phyloP scores from a whole-genome alignment of 768 basidiomycete genomes.

The Suillus americanus region DNA sequence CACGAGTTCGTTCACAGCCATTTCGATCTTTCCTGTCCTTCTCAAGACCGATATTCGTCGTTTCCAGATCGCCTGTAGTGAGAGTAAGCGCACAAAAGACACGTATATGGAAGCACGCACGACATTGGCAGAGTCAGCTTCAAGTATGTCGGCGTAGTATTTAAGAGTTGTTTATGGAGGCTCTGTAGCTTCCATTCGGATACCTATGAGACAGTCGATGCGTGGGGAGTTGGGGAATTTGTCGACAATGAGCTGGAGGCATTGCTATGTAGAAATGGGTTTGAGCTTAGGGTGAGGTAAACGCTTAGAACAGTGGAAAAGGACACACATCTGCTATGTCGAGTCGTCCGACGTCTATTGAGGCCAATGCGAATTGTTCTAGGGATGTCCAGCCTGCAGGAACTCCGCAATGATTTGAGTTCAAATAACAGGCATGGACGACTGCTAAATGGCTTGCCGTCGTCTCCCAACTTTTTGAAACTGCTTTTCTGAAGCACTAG shows the following conservation, averaged over 20 bases:
- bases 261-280: constrained; percentile 20
- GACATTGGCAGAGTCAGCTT: constrained; percentile 64
- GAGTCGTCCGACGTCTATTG: constrained; percentile 70
- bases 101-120: constrained; percentile 44
- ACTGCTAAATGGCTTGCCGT: constrained; percentile 40
- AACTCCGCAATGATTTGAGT: background rate
- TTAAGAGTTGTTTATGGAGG: constrained; percentile 53
- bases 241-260: constrained; percentile 53
- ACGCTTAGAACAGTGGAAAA: background rate
- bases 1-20: constrained; percentile 69
- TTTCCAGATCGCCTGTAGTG: constrained; percentile 66
- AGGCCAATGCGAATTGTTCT: constrained; percentile 77
- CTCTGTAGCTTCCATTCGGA: constrained; percentile 72
- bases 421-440: background rate
- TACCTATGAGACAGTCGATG: constrained; percentile 74
- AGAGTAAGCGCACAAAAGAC: background rate
- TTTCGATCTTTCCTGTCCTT: constrained; percentile 58
- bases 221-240: constrained; percentile 85
- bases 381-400: constrained; percentile 71
- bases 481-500: constrained; percentile 48
- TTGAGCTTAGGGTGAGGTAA: constrained; percentile 10
- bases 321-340: constrained; percentile 72
- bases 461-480: constrained; percentile 47
- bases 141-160: constrained; percentile 65
- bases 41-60: constrained; percentile 73